A percentile compares a stretch with the other conserved stretches of the same genome.
Conservation (phyloP, 1,139 yeast genomes). For the Yamadazyma dushanensis region DNA sequence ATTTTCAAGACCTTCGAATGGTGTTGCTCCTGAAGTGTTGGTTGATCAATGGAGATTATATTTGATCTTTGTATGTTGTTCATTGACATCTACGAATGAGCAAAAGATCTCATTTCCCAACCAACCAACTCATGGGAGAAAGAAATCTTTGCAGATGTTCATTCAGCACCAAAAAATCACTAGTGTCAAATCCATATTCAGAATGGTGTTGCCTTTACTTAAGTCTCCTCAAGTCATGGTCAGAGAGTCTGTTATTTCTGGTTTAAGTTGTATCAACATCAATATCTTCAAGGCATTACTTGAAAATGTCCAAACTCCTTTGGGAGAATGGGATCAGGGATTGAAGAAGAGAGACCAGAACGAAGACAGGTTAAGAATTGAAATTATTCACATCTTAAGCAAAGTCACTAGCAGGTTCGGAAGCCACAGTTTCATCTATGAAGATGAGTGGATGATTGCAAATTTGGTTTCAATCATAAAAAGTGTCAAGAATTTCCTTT, state of each 20-base stretch:
- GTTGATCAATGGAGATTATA: constrained; percentile 89
- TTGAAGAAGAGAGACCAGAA: constrained; percentile 29
- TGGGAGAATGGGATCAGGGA: constrained; percentile 58
- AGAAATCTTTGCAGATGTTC: constrained; percentile 72
- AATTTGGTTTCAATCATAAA: constrained; percentile 66
- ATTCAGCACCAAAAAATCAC: constrained; percentile 91
- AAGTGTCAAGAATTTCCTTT: constrained; percentile 63
- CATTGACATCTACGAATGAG: constrained; percentile 86
- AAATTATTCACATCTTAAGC: constrained; percentile 73
- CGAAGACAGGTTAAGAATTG: constrained; percentile 64
- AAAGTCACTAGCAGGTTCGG: constrained; percentile 68
- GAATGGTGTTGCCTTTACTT: constrained; percentile 81
- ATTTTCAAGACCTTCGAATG: constrained; percentile 29
- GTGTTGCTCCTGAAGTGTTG: constrained; percentile 64
- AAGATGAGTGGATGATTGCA: constrained; percentile 70
- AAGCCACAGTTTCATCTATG: constrained; percentile 48
- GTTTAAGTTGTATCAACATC: constrained; percentile 85
- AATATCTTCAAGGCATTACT: constrained; percentile 82
- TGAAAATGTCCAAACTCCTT: constrained; percentile 69
- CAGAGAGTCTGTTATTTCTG: constrained; percentile 82
- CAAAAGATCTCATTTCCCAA: constrained; percentile 69
- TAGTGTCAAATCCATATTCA: constrained; percentile 86
- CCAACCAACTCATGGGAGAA: constrained; percentile 62
- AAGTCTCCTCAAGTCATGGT: constrained; percentile 70
- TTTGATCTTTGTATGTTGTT: constrained; percentile 87